A percentile compares a stretch with the other conserved stretches of the same genome.
phyloP scores from a whole-genome alignment of 75 land plant genomes.

The Chamaecyparis obtusa region DNA sequence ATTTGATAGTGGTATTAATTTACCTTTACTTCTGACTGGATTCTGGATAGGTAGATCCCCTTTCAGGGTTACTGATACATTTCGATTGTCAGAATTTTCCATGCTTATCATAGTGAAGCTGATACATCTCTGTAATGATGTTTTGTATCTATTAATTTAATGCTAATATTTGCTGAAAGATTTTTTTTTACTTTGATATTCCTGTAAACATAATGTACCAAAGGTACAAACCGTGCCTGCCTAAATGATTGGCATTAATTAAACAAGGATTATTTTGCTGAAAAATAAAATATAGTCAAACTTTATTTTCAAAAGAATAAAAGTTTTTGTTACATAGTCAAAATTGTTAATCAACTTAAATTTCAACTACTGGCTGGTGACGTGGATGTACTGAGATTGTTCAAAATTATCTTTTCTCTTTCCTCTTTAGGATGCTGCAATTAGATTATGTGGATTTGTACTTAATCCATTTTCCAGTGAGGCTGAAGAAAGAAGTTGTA shows the following conservation, averaged over 20 bases:
- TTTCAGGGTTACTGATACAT: neutral
- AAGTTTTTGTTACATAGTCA: neutral
- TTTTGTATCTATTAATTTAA: neutral
- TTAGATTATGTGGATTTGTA: conserved; percentile 43
- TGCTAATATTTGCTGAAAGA: too few species aligned
- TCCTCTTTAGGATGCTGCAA: conserved; percentile 23
- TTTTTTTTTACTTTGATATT: neutral
- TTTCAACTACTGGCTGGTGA: neutral
- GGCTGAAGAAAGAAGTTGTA: conserved; percentile 11
- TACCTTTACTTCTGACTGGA: neutral
- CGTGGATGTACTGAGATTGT: neutral
- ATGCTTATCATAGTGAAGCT: neutral
- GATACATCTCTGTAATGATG: neutral
- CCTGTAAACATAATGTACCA: neutral
- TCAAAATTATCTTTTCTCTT: neutral
- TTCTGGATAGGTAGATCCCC: neutral
- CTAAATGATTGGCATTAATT: neutral
- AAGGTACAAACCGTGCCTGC: neutral
- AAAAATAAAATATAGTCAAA: neutral
- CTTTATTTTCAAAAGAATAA: neutral
- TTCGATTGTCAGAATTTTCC: neutral
- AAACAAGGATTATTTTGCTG: neutral
- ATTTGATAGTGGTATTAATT: neutral
- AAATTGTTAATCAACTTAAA: neutral
- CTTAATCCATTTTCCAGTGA: conserved; percentile 37